These are phyloP conservation scores for Alternaria gaisen DNA, from an alignment of 2,329 filamentous ascomycete genomes.

Conservation along the genomic window DNA sequence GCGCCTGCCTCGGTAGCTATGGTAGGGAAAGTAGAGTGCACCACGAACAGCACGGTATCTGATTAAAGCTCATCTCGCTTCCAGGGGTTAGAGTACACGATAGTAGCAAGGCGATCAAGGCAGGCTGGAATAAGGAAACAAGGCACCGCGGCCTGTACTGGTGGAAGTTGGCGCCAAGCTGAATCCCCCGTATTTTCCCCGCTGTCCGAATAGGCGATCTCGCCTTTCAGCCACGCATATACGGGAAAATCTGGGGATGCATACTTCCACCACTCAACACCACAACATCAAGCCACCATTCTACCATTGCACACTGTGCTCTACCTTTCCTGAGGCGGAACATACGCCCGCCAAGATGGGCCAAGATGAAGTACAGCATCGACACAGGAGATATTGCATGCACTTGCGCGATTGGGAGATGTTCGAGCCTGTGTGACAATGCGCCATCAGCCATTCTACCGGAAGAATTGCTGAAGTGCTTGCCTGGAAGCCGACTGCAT, in stretches of 20 bases:
- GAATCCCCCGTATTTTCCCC: constrained; percentile 17
- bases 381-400: constrained; percentile 7
- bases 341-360: constrained; percentile 16
- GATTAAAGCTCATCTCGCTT: constrained; percentile 1
- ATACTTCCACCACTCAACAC: constrained; percentile 35
- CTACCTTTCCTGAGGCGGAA: constrained; percentile 16
- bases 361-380: constrained; percentile 10
- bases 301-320: constrained; percentile 15
- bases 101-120: neutral
- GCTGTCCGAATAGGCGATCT: constrained; percentile 23
- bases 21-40: neutral
- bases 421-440: constrained; percentile 3
- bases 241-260: constrained; percentile 25
- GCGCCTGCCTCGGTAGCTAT: neutral
- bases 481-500: neutral
- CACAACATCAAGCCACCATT: constrained; percentile 18
- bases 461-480: constrained; percentile 21
- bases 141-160: constrained; percentile 2
- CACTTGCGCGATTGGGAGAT: constrained; percentile 6
- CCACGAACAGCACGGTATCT: neutral
- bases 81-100: neutral
- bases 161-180: constrained; percentile 13
- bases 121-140: neutral
- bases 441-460: constrained; percentile 19
- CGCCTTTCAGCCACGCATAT: constrained; percentile 10